A percentile compares a stretch with the other conserved stretches of the same genome.
Evolutionary conservation across 805 yeast genomes (phyloP).

Genomic region (Saccharomyces paradoxus): DNA sequence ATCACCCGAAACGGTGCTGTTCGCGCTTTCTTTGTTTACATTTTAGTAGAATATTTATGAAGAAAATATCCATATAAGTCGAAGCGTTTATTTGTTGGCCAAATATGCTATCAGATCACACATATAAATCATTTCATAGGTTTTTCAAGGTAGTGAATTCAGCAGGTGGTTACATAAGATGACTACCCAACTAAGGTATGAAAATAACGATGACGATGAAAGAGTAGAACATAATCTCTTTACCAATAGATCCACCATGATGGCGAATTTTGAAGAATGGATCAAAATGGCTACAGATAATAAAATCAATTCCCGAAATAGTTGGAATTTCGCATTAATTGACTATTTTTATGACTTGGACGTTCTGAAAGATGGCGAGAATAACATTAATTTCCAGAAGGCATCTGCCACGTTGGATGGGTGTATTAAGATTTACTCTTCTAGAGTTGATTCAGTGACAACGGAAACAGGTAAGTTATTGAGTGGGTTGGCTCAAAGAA

Average conservation of each 20-base stretch:
- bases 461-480: conserved; percentile 80
- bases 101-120: not conserved
- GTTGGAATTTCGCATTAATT: conserved; percentile 86
- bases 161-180: conserved; percentile 4
- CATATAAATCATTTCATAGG: not conserved
- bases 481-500: conserved; percentile 58
- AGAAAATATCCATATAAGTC: not conserved
- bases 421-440: conserved; percentile 84
- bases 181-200: conserved; percentile 14
- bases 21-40: not conserved
- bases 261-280: conserved; percentile 68
- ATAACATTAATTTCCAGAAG: conserved; percentile 74
- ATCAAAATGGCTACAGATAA: conserved; percentile 75
- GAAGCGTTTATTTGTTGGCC: not conserved
- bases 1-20: not conserved
- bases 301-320: conserved; percentile 73
- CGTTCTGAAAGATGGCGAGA: conserved; percentile 63
- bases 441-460: conserved; percentile 86
- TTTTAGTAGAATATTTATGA: not conserved
- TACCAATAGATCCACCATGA: conserved; percentile 34
- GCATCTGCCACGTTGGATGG: conserved; percentile 92
- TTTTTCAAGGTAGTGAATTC: not conserved
- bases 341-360: conserved; percentile 85
- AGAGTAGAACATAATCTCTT: conserved; percentile 17
- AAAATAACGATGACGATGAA: conserved; percentile 6